Evolutionary conservation across 148 eudicot genomes (phyloP).

Genomic region (Bassia scoparia): DNA sequence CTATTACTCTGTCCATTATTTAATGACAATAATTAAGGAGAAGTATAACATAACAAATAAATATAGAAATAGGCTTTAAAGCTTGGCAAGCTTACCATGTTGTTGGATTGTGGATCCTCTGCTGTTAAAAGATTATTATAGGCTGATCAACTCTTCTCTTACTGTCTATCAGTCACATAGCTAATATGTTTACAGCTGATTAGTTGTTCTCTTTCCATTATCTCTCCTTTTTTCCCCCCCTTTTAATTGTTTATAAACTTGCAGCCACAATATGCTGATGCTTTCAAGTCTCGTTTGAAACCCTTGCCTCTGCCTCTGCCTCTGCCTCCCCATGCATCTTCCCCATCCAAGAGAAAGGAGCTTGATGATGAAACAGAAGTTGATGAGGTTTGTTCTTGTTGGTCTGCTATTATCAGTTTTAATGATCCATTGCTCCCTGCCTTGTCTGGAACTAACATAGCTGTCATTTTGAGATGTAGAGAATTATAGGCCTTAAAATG

Average conservation of each 20-base stretch:
- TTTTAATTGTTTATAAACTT: neutral
- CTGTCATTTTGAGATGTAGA: too few species aligned
- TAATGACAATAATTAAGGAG: too few species aligned
- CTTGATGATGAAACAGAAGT: slow-evolving; percentile 38
- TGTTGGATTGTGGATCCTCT: neutral
- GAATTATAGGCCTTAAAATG: too few species aligned
- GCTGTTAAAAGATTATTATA: neutral
- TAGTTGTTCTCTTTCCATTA: neutral
- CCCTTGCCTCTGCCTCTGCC: slow-evolving; percentile 53
- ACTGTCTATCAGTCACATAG: neutral
- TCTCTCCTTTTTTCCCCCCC: neutral
- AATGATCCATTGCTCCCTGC: too few species aligned
- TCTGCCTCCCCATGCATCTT: slow-evolving; percentile 27
- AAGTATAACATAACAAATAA: too few species aligned
- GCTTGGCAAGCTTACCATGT: neutral
- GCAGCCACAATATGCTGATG: slow-evolving; percentile 52
- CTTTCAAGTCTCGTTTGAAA: slow-evolving; percentile 55
- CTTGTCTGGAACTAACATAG: too few species aligned
- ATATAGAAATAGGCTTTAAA: too few species aligned
- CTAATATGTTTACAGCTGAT: neutral
- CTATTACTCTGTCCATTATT: too few species aligned
- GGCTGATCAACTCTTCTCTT: neutral
- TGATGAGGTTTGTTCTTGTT: slow-evolving; percentile 45
- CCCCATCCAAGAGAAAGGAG: slow-evolving; percentile 36
- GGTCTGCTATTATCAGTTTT: neutral